Evolutionary conservation across 148 eudicot genomes (phyloP).

Genomic region (Rhododendron mucronatum): DNA sequence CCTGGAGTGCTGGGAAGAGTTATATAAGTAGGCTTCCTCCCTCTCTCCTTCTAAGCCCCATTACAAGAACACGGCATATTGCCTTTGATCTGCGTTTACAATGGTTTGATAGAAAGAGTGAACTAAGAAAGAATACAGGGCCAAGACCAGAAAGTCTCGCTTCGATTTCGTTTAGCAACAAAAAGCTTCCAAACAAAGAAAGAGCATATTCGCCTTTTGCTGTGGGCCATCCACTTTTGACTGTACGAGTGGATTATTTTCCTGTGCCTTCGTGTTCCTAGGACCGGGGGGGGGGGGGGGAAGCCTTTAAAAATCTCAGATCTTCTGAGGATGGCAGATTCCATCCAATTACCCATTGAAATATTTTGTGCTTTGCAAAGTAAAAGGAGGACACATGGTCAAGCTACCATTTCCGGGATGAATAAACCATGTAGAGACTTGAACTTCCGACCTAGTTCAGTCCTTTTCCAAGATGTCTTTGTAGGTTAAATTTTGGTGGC

Average conservation of each 20-base stretch:
- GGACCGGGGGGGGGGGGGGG: not conserved
- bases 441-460: not conserved
- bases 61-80: not conserved
- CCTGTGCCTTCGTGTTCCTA: not conserved
- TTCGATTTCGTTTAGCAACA: not conserved
- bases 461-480: not conserved
- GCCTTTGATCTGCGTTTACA: not conserved
- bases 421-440: not conserved
- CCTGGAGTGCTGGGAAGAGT: not conserved
- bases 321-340: not conserved
- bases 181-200: not conserved
- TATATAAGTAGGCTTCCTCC: not conserved
- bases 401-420: not conserved
- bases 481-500: not conserved
- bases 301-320: not conserved
- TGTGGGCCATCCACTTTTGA: not conserved
- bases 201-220: not conserved
- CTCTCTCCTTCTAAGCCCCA: not conserved
- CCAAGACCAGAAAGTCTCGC: not conserved
- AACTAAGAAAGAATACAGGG: not conserved
- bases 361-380: not conserved
- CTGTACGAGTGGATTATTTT: not conserved
- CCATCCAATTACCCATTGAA: not conserved
- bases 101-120: not conserved
- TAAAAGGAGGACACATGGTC: not conserved